These are phyloP conservation scores for Paracoccidioides brasiliensis DNA, from an alignment of 2,329 filamentous ascomycete genomes.

Conservation along the genomic window DNA sequence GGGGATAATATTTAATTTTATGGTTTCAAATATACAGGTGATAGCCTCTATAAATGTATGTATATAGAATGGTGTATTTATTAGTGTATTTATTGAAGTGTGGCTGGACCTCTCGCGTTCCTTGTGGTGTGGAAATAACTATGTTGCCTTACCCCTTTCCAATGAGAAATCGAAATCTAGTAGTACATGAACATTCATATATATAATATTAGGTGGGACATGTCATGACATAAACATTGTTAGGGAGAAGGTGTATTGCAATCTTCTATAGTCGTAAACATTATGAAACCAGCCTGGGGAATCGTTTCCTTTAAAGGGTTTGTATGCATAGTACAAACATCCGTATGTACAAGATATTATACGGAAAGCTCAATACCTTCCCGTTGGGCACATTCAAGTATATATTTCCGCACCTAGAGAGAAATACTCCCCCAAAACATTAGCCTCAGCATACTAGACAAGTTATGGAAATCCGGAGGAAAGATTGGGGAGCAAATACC, in stretches of 20 bases:
- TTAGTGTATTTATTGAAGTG: background rate
- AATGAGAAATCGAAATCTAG: too few species aligned
- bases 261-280: background rate
- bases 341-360: background rate
- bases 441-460: background rate
- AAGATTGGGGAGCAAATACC: constrained; percentile 33
- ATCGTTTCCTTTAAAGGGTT: too few species aligned
- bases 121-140: background rate
- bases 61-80: constrained; percentile 1
- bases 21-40: background rate
- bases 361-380: constrained; percentile 61
- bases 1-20: background rate
- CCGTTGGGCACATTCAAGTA: constrained; percentile 63
- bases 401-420: constrained; percentile 57
- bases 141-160: background rate
- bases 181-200: too few species aligned
- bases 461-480: background rate
- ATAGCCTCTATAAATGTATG: background rate
- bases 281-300: too few species aligned
- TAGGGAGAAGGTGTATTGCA: background rate
- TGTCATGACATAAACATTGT: background rate
- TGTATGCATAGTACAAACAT: too few species aligned
- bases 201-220: background rate
- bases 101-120: background rate
- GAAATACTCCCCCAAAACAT: background rate